These are phyloP conservation scores for Acarospora socialis DNA, from an alignment of 2,329 filamentous ascomycete genomes.

Conservation along the genomic window DNA sequence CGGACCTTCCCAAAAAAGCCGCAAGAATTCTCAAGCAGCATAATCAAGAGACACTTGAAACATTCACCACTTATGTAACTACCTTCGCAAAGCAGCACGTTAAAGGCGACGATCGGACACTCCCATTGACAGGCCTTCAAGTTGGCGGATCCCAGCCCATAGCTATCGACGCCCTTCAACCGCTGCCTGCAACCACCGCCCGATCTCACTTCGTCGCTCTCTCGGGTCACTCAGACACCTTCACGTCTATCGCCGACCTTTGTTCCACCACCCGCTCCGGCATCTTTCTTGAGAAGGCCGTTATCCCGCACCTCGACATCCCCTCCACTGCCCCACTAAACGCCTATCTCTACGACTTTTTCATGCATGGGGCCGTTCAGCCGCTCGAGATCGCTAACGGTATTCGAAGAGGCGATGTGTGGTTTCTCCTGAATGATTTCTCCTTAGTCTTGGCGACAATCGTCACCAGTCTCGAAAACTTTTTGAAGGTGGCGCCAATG, in stretches of 20 bases:
- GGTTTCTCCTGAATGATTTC: conserved; percentile 58
- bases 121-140: conserved; percentile 46
- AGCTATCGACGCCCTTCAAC: conserved; percentile 14
- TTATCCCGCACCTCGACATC: conserved; percentile 54
- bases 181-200: conserved; percentile 31
- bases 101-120: conserved; percentile 33
- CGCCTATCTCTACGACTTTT: conserved; percentile 54
- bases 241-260: conserved; percentile 51
- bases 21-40: conserved; percentile 43
- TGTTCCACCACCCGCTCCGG: conserved; percentile 50
- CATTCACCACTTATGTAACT: conserved; percentile 54
- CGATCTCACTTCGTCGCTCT: conserved; percentile 58
- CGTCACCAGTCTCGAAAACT: conserved; percentile 21
- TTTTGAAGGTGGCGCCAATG: conserved; percentile 18
- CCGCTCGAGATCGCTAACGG: conserved; percentile 50
- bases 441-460: conserved; percentile 33
- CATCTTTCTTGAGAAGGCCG: conserved; percentile 60
- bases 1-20: conserved; percentile 44
- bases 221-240: conserved; percentile 52
- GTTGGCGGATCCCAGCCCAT: conserved; percentile 22
- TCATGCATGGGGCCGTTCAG: conserved; percentile 52
- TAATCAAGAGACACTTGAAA: conserved; percentile 49
- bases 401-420: conserved; percentile 52
- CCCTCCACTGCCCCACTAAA: conserved; percentile 31
- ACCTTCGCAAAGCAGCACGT: conserved; percentile 56